Evolutionary conservation across 1,284 basidiomycete genomes (phyloP).

Genomic region (Pascua sp.): DNA sequence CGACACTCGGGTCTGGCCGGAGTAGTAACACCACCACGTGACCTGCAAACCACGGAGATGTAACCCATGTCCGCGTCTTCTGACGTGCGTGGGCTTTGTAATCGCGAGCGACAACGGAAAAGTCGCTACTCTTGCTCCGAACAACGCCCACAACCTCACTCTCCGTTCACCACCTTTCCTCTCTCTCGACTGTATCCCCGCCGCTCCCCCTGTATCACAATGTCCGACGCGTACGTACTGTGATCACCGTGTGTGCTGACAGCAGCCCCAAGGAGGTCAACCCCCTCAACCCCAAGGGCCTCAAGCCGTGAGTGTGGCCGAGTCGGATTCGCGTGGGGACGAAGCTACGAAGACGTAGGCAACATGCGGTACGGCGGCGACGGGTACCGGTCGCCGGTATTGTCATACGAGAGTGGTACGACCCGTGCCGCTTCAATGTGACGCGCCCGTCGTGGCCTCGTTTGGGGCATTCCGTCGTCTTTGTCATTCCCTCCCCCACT

Average conservation of each 20-base stretch:
- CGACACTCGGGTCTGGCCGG: no score
- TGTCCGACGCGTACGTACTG: constrained; percentile 10
- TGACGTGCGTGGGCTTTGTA: no score
- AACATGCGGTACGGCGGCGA: not conserved
- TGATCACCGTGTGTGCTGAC: not conserved
- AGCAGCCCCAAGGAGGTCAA: constrained; percentile 52
- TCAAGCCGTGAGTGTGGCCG: constrained; percentile 72
- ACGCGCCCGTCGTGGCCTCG: not conserved
- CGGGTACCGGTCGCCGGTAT: not conserved
- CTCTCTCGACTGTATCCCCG: no score
- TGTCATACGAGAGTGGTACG: not conserved
- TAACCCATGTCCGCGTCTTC: no score
- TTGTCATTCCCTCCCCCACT: not conserved
- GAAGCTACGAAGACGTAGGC: no score
- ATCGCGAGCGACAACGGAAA: no score
- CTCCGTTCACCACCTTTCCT: not conserved
- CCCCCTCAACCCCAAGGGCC: constrained; percentile 79
- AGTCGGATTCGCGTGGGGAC: not conserved
- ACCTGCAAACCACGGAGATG: no score
- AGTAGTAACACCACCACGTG: no score
- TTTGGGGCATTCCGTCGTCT: not conserved
- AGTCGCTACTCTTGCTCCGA: no score
- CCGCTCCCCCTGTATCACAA: not conserved
- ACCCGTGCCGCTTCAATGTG: not conserved
- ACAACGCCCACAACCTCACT: no score